A percentile compares a stretch with the other conserved stretches of the same genome.
Evolutionary conservation across 805 yeast species (phyloP).

Genomic region (Candida ipomoeae): DNA sequence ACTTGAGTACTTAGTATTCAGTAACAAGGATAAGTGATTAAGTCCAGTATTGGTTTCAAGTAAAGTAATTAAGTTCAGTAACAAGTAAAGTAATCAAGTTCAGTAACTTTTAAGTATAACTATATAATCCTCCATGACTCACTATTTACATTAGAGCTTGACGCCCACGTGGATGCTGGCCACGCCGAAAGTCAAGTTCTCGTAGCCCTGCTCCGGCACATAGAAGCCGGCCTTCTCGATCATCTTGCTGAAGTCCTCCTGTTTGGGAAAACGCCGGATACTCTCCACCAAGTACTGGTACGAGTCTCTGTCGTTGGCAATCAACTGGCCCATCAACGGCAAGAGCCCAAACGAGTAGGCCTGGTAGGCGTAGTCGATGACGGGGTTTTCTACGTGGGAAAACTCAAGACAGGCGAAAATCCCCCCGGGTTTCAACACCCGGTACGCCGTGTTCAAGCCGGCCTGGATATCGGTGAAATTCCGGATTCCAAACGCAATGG

Average conservation of each 20-base stretch:
- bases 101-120: too few relatives aligned
- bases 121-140: too few relatives aligned
- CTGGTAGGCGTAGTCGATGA: slow-evolving; percentile 72
- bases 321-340: slow-evolving; percentile 92
- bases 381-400: slow-evolving; percentile 80
- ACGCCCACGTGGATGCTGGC: slow-evolving; percentile 96
- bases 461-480: slow-evolving; percentile 94
- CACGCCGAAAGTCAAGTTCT: slow-evolving; percentile 88
- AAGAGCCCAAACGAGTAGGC: slow-evolving; percentile 83
- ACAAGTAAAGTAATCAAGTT: too few relatives aligned
- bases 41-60: too few relatives aligned
- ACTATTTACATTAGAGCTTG: slow-evolving; percentile 49
- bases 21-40: too few relatives aligned
- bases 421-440: slow-evolving; percentile 96
- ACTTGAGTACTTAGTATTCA: too few relatives aligned
- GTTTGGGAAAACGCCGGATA: slow-evolving; percentile 85
- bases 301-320: slow-evolving; percentile 93
- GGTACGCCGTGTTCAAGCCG: slow-evolving; percentile 90
- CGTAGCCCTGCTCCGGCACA: slow-evolving; percentile 83
- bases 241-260: slow-evolving; percentile 87
- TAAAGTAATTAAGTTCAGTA: too few relatives aligned
- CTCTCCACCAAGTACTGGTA: slow-evolving; percentile 96
- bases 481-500: slow-evolving; percentile 96
- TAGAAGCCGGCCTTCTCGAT: slow-evolving; percentile 93
- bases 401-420: slow-evolving; percentile 95